Conservation (phyloP, 805 yeast genomes). For the Candida caryicola region DNA sequence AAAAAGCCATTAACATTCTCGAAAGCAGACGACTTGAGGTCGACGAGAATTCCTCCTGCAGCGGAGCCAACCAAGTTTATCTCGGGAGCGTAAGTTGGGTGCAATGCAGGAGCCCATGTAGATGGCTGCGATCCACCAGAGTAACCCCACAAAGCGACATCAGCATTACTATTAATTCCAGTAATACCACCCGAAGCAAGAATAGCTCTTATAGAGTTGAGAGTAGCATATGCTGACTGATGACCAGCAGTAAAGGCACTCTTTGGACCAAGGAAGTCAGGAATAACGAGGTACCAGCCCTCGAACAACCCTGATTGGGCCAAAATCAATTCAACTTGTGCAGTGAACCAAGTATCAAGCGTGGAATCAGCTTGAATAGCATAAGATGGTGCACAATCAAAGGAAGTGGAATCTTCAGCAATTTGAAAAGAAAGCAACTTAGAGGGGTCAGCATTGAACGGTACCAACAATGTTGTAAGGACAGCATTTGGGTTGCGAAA, state of each 20-base stretch:
- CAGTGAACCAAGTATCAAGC: background rate
- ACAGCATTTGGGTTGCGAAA: constrained; percentile 25
- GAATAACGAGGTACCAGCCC: constrained; percentile 19
- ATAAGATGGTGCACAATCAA: constrained; percentile 29
- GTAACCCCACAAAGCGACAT: constrained; percentile 20
- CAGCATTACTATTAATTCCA: constrained; percentile 14
- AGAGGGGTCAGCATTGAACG: constrained; percentile 24
- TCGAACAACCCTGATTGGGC: constrained; percentile 10
- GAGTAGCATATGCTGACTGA: constrained; percentile 18
- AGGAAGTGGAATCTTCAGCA: constrained; percentile 26
- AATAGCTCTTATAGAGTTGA: constrained; percentile 19
- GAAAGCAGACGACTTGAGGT: constrained; percentile 24
- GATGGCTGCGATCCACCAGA: constrained; percentile 26
- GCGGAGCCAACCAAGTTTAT: constrained; percentile 27
- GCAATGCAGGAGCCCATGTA: constrained; percentile 24
- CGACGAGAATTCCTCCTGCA: constrained; percentile 35
- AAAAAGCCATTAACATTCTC: constrained; percentile 22
- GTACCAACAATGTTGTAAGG: constrained; percentile 28
- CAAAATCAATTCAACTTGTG: background rate
- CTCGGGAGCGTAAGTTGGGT: constrained; percentile 24
- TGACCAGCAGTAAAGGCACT: constrained; percentile 19
- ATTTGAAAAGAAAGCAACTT: constrained; percentile 27
- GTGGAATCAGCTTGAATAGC: constrained; percentile 14
- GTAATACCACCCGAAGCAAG: constrained; percentile 11
- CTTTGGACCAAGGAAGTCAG: constrained; percentile 21